These are phyloP conservation scores for Chrysosporium queenslandicum DNA, from an alignment of 2,329 filamentous ascomycete species.

Conservation along the genomic window DNA sequence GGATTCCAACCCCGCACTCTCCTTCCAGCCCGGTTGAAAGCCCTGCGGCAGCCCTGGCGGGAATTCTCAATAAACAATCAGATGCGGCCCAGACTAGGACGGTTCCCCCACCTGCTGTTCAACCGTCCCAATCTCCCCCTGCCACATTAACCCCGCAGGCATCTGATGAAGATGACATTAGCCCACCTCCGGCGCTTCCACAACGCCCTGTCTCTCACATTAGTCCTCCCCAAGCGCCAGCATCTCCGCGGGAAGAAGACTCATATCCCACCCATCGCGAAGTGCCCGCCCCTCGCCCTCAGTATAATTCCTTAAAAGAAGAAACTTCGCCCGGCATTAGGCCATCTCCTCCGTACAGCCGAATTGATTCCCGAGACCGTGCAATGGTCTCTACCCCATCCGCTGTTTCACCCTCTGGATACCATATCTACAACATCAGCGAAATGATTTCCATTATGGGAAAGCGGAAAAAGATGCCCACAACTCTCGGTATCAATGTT, in stretches of 20 bases:
- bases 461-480: slow-evolving; percentile 96
- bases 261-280: slow-evolving; percentile 3
- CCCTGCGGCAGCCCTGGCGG: slow-evolving; percentile 51
- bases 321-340: slow-evolving; percentile 35
- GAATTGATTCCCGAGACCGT: slow-evolving; percentile 34
- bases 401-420: slow-evolving; percentile 59
- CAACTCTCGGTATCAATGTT: slow-evolving; percentile 88
- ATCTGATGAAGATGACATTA: slow-evolving; percentile 53
- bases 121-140: slow-evolving; percentile 35
- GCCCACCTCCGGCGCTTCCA: slow-evolving; percentile 51
- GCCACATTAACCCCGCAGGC: slow-evolving; percentile 53
- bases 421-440: slow-evolving; percentile 92
- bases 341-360: slow-evolving; percentile 48
- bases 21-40: slow-evolving; percentile 37
- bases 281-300: slow-evolving; percentile 33
- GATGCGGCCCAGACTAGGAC: slow-evolving; percentile 25
- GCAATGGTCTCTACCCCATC: slow-evolving; percentile 38
- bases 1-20: slow-evolving; percentile 28
- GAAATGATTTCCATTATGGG: slow-evolving; percentile 97
- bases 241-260: slow-evolving; percentile 32
- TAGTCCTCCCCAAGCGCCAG: slow-evolving; percentile 48
- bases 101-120: slow-evolving; percentile 32
- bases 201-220: slow-evolving; percentile 52
- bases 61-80: slow-evolving; percentile 36
- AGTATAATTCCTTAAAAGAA: slow-evolving; percentile 31